Conservation (phyloP, 1,139 yeast genomes). For the Nakaseomyces sp. region DNA sequence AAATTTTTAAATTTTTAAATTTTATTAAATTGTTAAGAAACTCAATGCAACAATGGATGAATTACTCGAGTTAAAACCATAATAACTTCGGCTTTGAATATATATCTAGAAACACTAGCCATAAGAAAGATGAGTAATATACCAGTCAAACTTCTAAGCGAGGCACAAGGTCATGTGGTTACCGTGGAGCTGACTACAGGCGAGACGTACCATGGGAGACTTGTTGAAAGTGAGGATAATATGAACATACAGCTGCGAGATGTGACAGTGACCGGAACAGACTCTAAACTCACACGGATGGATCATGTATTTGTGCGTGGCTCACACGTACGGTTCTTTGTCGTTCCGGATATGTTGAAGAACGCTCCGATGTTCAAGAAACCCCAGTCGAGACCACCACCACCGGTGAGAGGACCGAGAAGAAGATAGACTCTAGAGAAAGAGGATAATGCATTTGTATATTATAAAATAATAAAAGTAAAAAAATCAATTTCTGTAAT, state of each 20-base stretch:
- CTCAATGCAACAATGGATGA: too few species aligned
- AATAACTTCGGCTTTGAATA: too few species aligned
- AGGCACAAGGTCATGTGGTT: conserved; percentile 81
- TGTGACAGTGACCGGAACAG: conserved; percentile 67
- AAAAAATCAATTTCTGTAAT: too few species aligned
- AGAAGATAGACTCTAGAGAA: conserved; percentile 24
- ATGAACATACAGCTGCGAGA: conserved; percentile 88
- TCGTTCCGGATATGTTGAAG: conserved; percentile 79
- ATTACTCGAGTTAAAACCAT: too few species aligned
- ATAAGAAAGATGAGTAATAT: conserved; percentile 38
- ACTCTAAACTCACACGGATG: conserved; percentile 69
- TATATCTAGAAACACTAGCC: too few species aligned
- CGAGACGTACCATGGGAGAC: conserved; percentile 77
- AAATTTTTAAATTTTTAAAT: too few species aligned
- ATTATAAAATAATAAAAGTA: neutral
- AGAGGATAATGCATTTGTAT: neutral
- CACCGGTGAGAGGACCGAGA: conserved; percentile 60
- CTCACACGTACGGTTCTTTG: conserved; percentile 74
- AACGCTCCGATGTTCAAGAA: conserved; percentile 82
- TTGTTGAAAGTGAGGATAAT: conserved; percentile 71
- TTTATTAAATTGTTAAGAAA: too few species aligned
- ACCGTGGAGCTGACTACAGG: conserved; percentile 81
- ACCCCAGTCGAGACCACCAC: conserved; percentile 51
- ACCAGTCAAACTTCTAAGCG: conserved; percentile 80
- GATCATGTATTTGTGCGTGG: conserved; percentile 89